These are phyloP conservation scores for Lanmaoa rubissima DNA, from an alignment of 768 basidiomycete genomes.

Conservation along the genomic window DNA sequence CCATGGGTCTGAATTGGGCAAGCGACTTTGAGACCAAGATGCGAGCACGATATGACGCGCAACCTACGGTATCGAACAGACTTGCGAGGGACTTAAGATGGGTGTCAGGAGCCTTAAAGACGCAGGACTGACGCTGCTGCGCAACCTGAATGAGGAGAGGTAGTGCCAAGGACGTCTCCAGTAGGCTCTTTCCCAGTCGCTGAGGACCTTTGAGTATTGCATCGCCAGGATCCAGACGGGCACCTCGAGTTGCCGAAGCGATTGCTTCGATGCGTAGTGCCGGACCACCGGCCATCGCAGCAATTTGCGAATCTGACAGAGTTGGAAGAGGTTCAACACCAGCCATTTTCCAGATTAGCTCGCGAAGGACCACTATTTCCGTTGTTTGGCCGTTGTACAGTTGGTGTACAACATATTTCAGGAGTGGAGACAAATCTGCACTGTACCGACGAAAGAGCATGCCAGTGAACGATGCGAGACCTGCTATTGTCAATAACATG, in stretches of 20 bases:
- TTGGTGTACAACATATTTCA: conserved; percentile 92
- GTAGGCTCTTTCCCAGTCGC: conserved; percentile 59
- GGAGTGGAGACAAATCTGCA: conserved; percentile 76
- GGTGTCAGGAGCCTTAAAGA: conserved; percentile 69
- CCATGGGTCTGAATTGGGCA: conserved; percentile 70
- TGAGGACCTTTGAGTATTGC: conserved; percentile 62
- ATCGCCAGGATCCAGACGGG: conserved; percentile 66
- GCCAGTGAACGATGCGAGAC: conserved; percentile 90
- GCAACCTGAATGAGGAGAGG: conserved; percentile 91
- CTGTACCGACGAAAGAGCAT: conserved; percentile 87
- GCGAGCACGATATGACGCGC: conserved; percentile 12
- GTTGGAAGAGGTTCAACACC: conserved; percentile 90
- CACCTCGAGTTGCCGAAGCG: conserved; percentile 75
- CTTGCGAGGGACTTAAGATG: conserved; percentile 85
- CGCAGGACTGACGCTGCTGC: conserved; percentile 84
- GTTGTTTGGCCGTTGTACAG: conserved; percentile 78
- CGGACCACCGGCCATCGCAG: conserved; percentile 89
- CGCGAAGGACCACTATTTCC: conserved; percentile 89
- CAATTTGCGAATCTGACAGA: conserved; percentile 83
- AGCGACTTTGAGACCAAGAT: conserved; percentile 22
- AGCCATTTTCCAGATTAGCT: conserved; percentile 93
- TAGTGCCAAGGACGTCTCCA: conserved; percentile 74
- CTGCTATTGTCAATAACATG: conserved; percentile 41
- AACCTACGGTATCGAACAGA: conserved; percentile 83
- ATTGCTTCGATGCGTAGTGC: conserved; percentile 84